Evolutionary conservation across 805 yeast genomes (phyloP).

Genomic region (Komagataella mondaviorum): DNA sequence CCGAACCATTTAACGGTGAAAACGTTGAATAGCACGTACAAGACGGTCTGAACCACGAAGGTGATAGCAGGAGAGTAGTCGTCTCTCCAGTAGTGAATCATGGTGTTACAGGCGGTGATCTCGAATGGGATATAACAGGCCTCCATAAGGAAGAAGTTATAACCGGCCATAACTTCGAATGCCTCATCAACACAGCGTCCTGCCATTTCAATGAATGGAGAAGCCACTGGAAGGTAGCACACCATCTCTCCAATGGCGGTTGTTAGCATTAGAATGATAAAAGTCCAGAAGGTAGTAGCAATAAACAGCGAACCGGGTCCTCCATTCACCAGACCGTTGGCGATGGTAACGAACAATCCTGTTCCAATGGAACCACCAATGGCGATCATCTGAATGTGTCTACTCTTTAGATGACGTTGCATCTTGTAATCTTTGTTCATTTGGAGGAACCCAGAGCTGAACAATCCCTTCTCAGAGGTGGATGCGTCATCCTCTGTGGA

Average conservation of each 20-base stretch:
- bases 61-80: constrained; percentile 36
- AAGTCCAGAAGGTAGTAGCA: constrained; percentile 19
- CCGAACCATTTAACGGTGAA: constrained; percentile 37
- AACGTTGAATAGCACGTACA: constrained; percentile 27
- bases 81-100: constrained; percentile 38
- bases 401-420: constrained; percentile 21
- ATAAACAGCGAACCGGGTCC: constrained; percentile 22
- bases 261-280: constrained; percentile 18
- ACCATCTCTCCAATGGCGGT: constrained; percentile 23
- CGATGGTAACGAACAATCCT: constrained; percentile 22
- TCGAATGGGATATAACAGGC: constrained; percentile 34
- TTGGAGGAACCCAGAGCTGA: neutral
- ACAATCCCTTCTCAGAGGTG: neutral
- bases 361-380: constrained; percentile 28
- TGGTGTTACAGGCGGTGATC: constrained; percentile 33
- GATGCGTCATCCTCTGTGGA: neutral
- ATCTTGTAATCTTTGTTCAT: constrained; percentile 11
- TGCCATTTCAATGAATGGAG: constrained; percentile 23
- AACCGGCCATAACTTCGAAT: constrained; percentile 19
- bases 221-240: constrained; percentile 21
- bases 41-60: constrained; percentile 25
- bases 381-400: constrained; percentile 25
- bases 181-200: constrained; percentile 24
- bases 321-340: constrained; percentile 18
- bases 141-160: constrained; percentile 28